Base-by-base conservation (phyloP, 2,329 filamentous ascomycete species). In the Ploettnerulaceae sp. region DNA sequence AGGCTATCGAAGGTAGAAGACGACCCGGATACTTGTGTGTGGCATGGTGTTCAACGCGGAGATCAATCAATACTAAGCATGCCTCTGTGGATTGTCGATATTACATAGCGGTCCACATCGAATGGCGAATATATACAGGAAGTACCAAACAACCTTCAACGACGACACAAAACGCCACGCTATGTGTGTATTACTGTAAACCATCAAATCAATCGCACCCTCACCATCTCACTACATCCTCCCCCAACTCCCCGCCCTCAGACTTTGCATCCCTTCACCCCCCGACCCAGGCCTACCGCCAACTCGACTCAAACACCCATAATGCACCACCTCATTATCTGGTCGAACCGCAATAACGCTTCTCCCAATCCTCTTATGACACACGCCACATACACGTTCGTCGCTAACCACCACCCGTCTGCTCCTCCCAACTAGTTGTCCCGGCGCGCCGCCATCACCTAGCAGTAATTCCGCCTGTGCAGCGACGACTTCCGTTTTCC, bases 291-390 rank as follows among this genome's bases (percentile, higher is more conserved):
- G 29, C 11, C 70, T 53, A 69, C 67, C 51, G 67, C 79, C 60
- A 84, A 68, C 71, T 53, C 70, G 69, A 49, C 67, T 79, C 58
- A 86, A 72, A 68, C 87, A 93, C 20, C 86, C 86, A 62, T 91
- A 86, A 71, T 93, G 87, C 51, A 93, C 84, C 12, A 89, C 86
- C 20, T 74, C 76, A 64, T 82, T 89, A 69, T 95, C 86, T 5
- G 90, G 88, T 67, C 93, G 76, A 9, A 96, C 90, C 31, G 90
- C 84, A 49, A 97, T 85, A 14, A 95, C 93, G 65, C 86, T 95
- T 1, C 89, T 85, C 1, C 90, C 91, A 55, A 98, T 77, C 55
- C 93, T 75, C 73, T 96, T 97, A 66, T 95, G 86, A 64, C 93
- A 98, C 12, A 95, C 87, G 9, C 86, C 83, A 64, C 93, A 98